These are phyloP conservation scores for Arthrobotrys conoides DNA, from an alignment of 2,329 filamentous ascomycete genomes.

Conservation along the genomic window DNA sequence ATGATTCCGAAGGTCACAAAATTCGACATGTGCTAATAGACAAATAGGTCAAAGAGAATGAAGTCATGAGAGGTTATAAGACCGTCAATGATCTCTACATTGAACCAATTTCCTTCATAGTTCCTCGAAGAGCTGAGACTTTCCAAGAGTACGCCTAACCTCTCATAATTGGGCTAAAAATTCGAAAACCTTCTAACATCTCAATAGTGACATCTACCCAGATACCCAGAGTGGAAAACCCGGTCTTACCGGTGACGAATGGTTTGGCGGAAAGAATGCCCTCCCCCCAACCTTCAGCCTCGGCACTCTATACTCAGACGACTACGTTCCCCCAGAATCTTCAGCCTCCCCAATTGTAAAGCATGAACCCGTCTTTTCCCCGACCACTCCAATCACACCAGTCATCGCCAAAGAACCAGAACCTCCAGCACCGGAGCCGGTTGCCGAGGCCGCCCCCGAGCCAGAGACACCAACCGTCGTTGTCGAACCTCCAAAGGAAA, in stretches of 20 bases:
- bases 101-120: slow-evolving; percentile 97
- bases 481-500: slow-evolving; percentile 79
- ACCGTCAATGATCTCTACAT: slow-evolving; percentile 95
- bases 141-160: slow-evolving; percentile 62
- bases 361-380: slow-evolving; percentile 70
- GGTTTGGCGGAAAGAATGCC: slow-evolving; percentile 86
- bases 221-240: slow-evolving; percentile 85
- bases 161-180: background rate
- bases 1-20: background rate
- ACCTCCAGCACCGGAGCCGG: slow-evolving; percentile 87
- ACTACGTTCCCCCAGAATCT: slow-evolving; percentile 68
- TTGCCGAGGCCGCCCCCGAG: slow-evolving; percentile 75
- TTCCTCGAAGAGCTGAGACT: slow-evolving; percentile 77
- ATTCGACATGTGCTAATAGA: slow-evolving; percentile 60
- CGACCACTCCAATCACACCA: slow-evolving; percentile 70
- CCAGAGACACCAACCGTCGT: slow-evolving; percentile 76
- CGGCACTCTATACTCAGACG: slow-evolving; percentile 81
- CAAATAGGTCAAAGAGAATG: slow-evolving; percentile 86
- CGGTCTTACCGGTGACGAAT: slow-evolving; percentile 83
- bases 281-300: slow-evolving; percentile 93
- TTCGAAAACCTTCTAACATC: slow-evolving; percentile 69
- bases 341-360: slow-evolving; percentile 65
- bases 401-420: slow-evolving; percentile 77
- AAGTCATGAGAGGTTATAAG: slow-evolving; percentile 96
- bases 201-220: slow-evolving; percentile 95